Base-by-base conservation (phyloP, 1,284 basidiomycete species). In the Xerocomus amazonicus region DNA sequence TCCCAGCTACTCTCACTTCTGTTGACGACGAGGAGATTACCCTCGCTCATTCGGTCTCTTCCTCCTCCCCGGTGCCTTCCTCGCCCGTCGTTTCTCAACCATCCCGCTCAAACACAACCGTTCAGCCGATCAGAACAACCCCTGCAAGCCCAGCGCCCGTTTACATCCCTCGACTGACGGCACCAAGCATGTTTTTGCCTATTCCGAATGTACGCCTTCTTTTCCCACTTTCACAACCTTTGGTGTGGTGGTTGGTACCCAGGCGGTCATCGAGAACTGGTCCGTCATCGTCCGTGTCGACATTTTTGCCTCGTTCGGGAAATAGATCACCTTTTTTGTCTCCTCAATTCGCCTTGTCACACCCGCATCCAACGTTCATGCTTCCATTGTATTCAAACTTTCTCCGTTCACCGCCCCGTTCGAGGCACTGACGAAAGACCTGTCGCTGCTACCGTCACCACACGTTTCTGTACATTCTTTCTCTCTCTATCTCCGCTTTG, bases 151-250 rank as follows among this genome's bases (percentile, higher is more conserved):
- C 59, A 7, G 49, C 58, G 9, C 62, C 65, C 38, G 58, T 86
- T 28, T 83, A 81, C 62, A 68, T 80, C 31, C 80, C 80, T 9
- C 67, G 63, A 9, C 78, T 90, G 32, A 74, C 81, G 41, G 66
- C 79, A 23, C 80, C 87, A 26, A 83, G 81, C 36, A 85, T 90
- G 81, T 91, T 91, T 63, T 72, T 90, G 41, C 89, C 88, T 10
- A 84, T 90, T 34, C 88, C 88, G 43, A 87, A 88, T 72, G 88
- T 90, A 77, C 76, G 74, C 71, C 66, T 70, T 53, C 29, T 54
- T 67, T 62, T 42, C 47, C 71, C 66, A 14, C 55, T 77, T 63
- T 70, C 68, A 31, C 67, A 72, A 62, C 61, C 65, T 45, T 70
- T 85, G 40, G 74, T 75, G 14, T 84, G 80, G 80, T 84, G 79